Evolutionary conservation across 2,329 filamentous ascomycete genomes (phyloP).

Genomic region (Ceratocystis papillata): DNA sequence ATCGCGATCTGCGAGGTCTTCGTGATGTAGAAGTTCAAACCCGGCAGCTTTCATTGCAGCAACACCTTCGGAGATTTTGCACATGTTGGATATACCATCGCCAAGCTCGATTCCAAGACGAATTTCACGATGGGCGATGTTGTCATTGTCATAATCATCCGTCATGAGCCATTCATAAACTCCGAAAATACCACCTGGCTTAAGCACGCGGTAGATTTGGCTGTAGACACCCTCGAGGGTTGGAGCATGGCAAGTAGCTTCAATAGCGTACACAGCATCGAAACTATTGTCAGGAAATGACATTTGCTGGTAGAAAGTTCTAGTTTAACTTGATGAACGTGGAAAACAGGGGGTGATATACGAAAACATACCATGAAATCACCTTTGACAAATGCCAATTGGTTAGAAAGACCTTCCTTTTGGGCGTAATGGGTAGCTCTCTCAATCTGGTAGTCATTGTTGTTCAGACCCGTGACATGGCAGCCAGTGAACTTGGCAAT

Average conservation of each 20-base stretch:
- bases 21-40: slow-evolving; percentile 70
- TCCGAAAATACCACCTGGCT: slow-evolving; percentile 89
- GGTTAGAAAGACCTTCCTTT: slow-evolving; percentile 68
- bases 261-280: slow-evolving; percentile 92
- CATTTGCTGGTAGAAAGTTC: slow-evolving; percentile 58
- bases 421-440: slow-evolving; percentile 76
- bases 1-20: slow-evolving; percentile 71
- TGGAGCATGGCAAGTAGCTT: slow-evolving; percentile 91
- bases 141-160: slow-evolving; percentile 80
- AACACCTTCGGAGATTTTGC: slow-evolving; percentile 69
- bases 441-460: slow-evolving; percentile 98
- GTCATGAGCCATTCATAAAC: slow-evolving; percentile 99
- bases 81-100: slow-evolving; percentile 97
- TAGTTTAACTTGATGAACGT: background rate
- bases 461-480: slow-evolving; percentile 88
- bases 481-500: slow-evolving; percentile 91
- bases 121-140: slow-evolving; percentile 77
- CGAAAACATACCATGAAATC: slow-evolving; percentile 68
- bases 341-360: background rate
- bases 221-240: slow-evolving; percentile 83
- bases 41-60: slow-evolving; percentile 77
- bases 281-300: slow-evolving; percentile 84
- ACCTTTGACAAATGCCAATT: slow-evolving; percentile 81
- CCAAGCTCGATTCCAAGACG: slow-evolving; percentile 91
- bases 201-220: slow-evolving; percentile 88